Conservation (phyloP, 257 asterid species). For the Forsythia viridissima region DNA sequence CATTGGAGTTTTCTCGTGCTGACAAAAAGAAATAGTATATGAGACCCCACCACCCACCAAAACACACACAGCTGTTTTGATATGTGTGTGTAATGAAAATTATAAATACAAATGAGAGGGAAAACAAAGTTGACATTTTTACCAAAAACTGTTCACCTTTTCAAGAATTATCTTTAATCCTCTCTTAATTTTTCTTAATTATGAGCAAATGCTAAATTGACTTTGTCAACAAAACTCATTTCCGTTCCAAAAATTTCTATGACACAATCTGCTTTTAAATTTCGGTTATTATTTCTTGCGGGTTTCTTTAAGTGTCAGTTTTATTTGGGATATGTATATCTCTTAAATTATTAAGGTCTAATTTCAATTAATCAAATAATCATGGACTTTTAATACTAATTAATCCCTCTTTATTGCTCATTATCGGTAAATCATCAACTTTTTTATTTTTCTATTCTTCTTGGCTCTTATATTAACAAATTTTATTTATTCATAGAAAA, state of each 20-base stretch:
- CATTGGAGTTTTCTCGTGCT: constrained; percentile 47
- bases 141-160: not conserved
- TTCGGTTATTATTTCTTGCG: constrained; percentile 28
- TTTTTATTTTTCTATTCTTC: not conserved
- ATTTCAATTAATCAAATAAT: constrained; percentile 25
- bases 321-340: constrained; percentile 16
- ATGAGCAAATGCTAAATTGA: constrained; percentile 11
- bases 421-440: not conserved
- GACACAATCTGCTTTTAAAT: not conserved
- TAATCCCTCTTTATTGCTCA: constrained; percentile 7
- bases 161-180: not conserved
- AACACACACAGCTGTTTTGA: constrained; percentile 35
- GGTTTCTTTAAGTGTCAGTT: constrained; percentile 20
- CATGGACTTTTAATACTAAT: constrained; percentile 18
- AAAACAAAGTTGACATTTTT: not conserved
- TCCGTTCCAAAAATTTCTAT: constrained; percentile 31
- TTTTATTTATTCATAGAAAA: too few relatives aligned
- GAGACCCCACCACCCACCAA: constrained; percentile 51
- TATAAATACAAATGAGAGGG: not conserved
- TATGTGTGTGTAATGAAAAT: constrained; percentile 16
- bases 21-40: constrained; percentile 38
- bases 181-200: not conserved
- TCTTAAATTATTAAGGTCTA: not conserved
- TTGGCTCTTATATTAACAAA: not conserved
- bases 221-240: constrained; percentile 23